Conservation (phyloP, 2,329 filamentous ascomycete species). For the Cordyceps militaris region DNA sequence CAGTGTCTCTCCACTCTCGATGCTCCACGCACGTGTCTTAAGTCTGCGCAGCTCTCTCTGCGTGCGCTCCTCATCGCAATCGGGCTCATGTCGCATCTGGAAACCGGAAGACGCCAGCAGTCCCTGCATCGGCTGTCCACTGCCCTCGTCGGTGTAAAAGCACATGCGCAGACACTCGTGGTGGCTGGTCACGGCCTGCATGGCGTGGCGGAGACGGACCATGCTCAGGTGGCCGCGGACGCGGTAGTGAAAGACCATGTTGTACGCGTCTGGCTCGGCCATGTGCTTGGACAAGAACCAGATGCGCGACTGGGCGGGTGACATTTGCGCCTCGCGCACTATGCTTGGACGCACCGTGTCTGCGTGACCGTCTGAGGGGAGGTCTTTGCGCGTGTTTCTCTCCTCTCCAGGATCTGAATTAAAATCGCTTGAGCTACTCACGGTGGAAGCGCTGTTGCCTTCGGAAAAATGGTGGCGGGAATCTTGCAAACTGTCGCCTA, state of each 20-base stretch:
- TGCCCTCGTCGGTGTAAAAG: constrained; percentile 19
- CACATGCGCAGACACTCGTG: constrained; percentile 30
- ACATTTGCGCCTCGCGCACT: constrained; percentile 20
- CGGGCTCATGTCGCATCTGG: constrained; percentile 20
- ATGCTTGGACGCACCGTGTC: constrained; percentile 23
- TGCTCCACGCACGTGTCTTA: constrained; percentile 25
- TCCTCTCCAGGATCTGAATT: neutral
- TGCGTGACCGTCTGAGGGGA: neutral
- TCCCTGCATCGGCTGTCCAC: constrained; percentile 19
- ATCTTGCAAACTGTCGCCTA: neutral
- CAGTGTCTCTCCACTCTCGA: constrained; percentile 27
- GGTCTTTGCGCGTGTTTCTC: too few species aligned
- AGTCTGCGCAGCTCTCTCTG: constrained; percentile 26
- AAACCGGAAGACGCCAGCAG: constrained; percentile 20
- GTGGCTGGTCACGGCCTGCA: constrained; percentile 22
- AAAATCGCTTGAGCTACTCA: neutral
- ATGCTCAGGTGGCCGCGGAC: constrained; percentile 28
- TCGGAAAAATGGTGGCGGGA: neutral
- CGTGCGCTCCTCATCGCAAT: constrained; percentile 18
- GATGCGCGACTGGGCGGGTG: constrained; percentile 29
- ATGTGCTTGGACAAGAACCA: constrained; percentile 31
- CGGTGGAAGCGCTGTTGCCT: neutral
- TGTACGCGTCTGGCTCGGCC: constrained; percentile 32
- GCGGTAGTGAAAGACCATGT: constrained; percentile 27
- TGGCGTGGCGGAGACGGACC: constrained; percentile 25